A percentile compares a stretch with the other conserved stretches of the same genome.
phyloP scores from a whole-genome alignment of 345 rosid genomes.

The Limnanthes douglasii region DNA sequence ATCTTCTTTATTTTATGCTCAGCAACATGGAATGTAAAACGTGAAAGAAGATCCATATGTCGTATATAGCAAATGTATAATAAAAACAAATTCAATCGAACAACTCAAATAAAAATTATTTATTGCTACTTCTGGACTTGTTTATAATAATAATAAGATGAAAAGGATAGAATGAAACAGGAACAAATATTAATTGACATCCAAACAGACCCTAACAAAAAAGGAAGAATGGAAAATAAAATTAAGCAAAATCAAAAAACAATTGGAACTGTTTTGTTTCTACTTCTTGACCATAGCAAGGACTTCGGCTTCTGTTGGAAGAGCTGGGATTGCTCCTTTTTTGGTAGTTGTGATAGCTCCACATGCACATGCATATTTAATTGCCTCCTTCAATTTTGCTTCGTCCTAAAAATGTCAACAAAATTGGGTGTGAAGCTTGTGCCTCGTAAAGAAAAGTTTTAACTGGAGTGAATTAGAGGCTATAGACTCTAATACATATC shows the following conservation, averaged over 20 bases:
- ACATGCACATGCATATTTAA: slow-evolving; percentile 74
- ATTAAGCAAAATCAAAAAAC: background rate
- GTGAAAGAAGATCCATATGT: too few species aligned
- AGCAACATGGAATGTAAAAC: too few species aligned
- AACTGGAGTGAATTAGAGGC: background rate
- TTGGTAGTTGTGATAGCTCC: slow-evolving; percentile 98
- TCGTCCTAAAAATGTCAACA: slow-evolving; percentile 34
- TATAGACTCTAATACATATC: background rate
- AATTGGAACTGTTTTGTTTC: too few species aligned
- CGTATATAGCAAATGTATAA: too few species aligned
- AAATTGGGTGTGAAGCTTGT: too few species aligned
- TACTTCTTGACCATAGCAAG: too few species aligned
- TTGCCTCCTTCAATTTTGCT: slow-evolving; percentile 48
- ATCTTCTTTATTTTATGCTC: too few species aligned
- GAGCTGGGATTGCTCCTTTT: slow-evolving; percentile 98
- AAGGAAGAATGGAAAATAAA: background rate
- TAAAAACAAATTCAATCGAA: too few species aligned
- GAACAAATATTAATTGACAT: background rate
- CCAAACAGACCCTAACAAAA: background rate
- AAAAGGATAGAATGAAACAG: background rate
- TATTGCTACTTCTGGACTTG: too few species aligned
- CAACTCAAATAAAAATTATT: too few species aligned
- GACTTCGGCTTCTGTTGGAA: slow-evolving; percentile 47
- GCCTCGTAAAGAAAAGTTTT: too few species aligned
- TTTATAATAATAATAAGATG: too few species aligned